Evolutionary conservation across 2,329 filamentous ascomycete species (phyloP), one percentile per base, ranked within the genome.

Genomic region (Aspergillus alliaceus): DNA sequence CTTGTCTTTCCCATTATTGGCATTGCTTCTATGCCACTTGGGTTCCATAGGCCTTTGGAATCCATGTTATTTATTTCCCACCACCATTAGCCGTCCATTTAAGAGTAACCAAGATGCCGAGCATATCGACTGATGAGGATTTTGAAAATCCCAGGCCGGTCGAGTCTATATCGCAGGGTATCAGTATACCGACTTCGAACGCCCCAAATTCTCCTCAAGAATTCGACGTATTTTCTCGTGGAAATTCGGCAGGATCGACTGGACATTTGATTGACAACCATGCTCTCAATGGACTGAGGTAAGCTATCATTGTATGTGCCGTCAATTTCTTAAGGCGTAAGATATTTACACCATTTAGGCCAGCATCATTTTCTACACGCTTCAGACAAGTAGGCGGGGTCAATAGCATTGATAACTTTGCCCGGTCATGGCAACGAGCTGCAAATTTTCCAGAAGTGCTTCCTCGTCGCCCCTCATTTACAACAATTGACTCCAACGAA

Each of bases 341-440:
- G n/a, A 42, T 44, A 44, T 44, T 44, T n/a, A 44, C 7, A 7
- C 11, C 25, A 35, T 27, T 32, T 46, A 71, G 70, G 57, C 71
- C 69, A 29, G 74, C 72, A 6, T 77, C 77, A n/a, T 69, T 78
- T 49, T 74, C 75, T 8, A 75, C 82, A 69, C 80, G 82, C 6
- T 61, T 79, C 29, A 68, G 76, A 64, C 87, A 96, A 59, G 88
- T 90, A 48, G 95, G 93, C 62, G 93, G 93, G 51, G 89, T 93
- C 59, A 98, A 98, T 79, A 96, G 90, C 74, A 90, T 98, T 67
- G 89, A 95, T 69, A 96, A 93, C 68, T 98, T 98, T 72, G 90
- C 93, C 44, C 86, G 90, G 59, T 96, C 91, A 66, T 96, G 92
- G 90, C 91, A 93, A 75, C 87, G 93, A 72, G 93, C 93, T 35